These are phyloP conservation scores for Aureobasidium sp. DNA, from an alignment of 2,329 filamentous ascomycete species.

Conservation along the genomic window DNA sequence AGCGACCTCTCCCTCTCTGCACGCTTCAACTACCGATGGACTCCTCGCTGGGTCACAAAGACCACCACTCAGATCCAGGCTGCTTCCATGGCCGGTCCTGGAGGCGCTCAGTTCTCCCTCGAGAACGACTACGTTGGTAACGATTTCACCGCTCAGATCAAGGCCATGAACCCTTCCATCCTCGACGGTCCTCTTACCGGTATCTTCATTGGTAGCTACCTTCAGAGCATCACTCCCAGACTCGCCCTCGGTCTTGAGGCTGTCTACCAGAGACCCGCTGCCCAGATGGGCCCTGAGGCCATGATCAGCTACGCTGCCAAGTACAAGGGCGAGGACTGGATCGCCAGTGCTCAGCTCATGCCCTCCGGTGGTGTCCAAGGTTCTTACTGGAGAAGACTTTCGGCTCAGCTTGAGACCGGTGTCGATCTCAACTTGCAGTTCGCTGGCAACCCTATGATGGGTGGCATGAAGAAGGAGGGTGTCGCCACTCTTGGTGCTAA, in stretches of 20 bases:
- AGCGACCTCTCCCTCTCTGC: constrained; percentile 82
- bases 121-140: constrained; percentile 91
- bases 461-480: constrained; percentile 71
- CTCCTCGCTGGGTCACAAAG: constrained; percentile 71
- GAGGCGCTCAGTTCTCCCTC: constrained; percentile 82
- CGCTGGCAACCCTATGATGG: constrained; percentile 62
- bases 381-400: constrained; percentile 88
- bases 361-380: constrained; percentile 81
- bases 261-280: constrained; percentile 81
- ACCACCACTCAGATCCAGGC: constrained; percentile 71
- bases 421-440: constrained; percentile 89
- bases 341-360: constrained; percentile 82
- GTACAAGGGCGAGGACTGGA: constrained; percentile 89
- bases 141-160: constrained; percentile 89
- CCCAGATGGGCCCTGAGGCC: constrained; percentile 82
- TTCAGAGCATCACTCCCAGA: constrained; percentile 83
- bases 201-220: constrained; percentile 90
- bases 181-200: constrained; percentile 89
- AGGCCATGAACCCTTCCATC: constrained; percentile 89
- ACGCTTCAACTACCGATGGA: constrained; percentile 91
- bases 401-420: constrained; percentile 92
- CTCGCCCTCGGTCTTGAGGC: constrained; percentile 84
- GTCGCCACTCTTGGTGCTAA: constrained; percentile 88
- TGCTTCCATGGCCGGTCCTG: constrained; percentile 42
- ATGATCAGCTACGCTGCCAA: constrained; percentile 81